Evolutionary conservation across 2,329 filamentous ascomycete species (phyloP), one percentile per base, ranked within the genome.

Genomic region (Westerdykella ornata): DNA sequence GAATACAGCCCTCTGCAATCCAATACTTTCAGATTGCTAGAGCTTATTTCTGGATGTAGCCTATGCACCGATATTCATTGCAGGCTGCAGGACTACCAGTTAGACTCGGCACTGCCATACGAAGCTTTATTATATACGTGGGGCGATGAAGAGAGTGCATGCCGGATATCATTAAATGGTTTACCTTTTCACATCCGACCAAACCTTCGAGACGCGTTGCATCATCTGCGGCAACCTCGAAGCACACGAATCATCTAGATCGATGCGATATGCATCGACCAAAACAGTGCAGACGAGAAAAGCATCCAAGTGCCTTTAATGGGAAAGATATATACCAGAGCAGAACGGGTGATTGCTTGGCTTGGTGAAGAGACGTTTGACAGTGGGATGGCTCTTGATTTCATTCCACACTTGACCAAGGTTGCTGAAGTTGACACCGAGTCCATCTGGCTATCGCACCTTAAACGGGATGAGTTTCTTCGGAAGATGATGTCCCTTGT

Each of bases 211-310:
- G 20, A 14, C 20, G 35, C 35, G 17, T 28, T 37, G 35, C 35
- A n/a, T 22, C 35, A 26, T 37, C 35, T 37, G 17, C 35, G 35
- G 26, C 34, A 36, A 36, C 34, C 34, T 36, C 34, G 14, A 36
- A 36, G 15, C 20, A 22, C 20, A 22, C 20, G 20, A 22, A 22
- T 37, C 26, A 35, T 49, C 19, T 49, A 41, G 46, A 39, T 42
- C 12, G 46, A 48, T 18, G 34, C 38, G 12, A 38, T 48, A 6
- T 48, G 46, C 34, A 48, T 48, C 30, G 39, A 49, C 17, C 46
- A 49, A 35, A 34, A 14, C 20, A 39, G 41, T 33, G 18, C 12
- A 13, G 11, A 36, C 13, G 46, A 49, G 20, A 47, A 49, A 29
- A 35, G 41, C 3, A 31, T 38, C 7, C 46, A 49, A 29, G 41